phyloP scores from a whole-genome alignment of 2,329 filamentous ascomycete genomes.

The Trichoderma endophyticum region DNA sequence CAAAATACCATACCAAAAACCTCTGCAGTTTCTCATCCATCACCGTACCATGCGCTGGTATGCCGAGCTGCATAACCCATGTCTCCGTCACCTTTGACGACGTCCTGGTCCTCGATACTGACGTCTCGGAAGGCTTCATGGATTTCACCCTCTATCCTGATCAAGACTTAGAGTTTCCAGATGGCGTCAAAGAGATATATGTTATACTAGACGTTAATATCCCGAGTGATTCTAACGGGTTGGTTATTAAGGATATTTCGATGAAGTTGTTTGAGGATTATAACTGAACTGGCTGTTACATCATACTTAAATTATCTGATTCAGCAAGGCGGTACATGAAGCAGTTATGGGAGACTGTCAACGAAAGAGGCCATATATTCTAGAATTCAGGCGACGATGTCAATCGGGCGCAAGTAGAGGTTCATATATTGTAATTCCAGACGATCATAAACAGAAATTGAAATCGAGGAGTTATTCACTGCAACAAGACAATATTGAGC shows the following conservation, averaged over 20 bases:
- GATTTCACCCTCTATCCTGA: background rate
- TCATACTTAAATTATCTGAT: background rate
- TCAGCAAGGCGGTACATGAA: background rate
- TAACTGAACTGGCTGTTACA: background rate
- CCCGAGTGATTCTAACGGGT: background rate
- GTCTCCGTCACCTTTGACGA: background rate
- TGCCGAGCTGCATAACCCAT: background rate
- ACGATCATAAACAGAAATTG: background rate
- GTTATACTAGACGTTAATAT: background rate
- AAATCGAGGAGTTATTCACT: background rate
- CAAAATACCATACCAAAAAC: background rate
- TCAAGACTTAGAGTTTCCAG: background rate
- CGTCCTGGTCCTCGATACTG: background rate
- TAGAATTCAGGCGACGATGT: background rate
- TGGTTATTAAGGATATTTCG: background rate
- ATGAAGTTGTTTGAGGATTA: background rate
- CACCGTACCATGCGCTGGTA: background rate
- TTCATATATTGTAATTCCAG: background rate
- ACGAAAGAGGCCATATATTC: background rate
- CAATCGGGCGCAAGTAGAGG: too few relatives aligned
- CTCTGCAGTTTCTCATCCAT: background rate
- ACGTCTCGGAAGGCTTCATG: background rate
- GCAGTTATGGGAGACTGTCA: background rate
- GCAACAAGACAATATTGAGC: background rate
- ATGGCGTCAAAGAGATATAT: background rate